phyloP scores from a whole-genome alignment of 805 yeast species.

The Blastobotrys parvus region DNA sequence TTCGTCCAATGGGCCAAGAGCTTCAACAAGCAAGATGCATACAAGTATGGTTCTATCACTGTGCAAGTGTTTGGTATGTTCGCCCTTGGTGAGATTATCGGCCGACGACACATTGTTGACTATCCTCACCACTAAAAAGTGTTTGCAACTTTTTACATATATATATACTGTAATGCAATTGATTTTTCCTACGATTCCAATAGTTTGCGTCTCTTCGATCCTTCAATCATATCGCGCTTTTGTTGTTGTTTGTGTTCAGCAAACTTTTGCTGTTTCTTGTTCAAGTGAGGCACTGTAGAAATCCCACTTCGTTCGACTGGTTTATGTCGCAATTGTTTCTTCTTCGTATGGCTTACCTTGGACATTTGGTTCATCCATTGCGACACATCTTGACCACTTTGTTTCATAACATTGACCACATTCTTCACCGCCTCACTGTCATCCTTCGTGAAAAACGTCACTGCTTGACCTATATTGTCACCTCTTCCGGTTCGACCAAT shows the following conservation, averaged over 20 bases:
- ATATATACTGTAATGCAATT: background rate
- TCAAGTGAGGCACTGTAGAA: conserved; percentile 41
- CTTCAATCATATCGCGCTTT: conserved; percentile 55
- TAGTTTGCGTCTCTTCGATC: conserved; percentile 15
- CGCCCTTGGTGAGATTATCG: conserved; percentile 91
- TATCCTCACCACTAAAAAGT: conserved; percentile 42
- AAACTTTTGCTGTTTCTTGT: background rate
- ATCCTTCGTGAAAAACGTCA: conserved; percentile 89
- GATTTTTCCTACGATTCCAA: background rate
- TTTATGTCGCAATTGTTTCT: conserved; percentile 49
- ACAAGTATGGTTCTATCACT: conserved; percentile 65
- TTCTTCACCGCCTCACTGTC: conserved; percentile 71
- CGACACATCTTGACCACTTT: conserved; percentile 62
- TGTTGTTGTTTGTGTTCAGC: conserved; percentile 42
- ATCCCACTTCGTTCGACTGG: conserved; percentile 60
- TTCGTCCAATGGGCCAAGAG: conserved; percentile 39
- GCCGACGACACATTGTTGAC: conserved; percentile 90
- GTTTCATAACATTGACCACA: conserved; percentile 90
- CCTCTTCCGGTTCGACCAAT: conserved; percentile 99
- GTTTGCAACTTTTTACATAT: background rate
- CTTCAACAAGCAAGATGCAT: conserved; percentile 46
- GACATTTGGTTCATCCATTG: conserved; percentile 75
- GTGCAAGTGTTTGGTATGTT: conserved; percentile 86
- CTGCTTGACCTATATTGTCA: conserved; percentile 76
- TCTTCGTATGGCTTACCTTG: conserved; percentile 56